A percentile compares a stretch with the other conserved stretches of the same genome.
These are phyloP conservation scores for Scedosporium apiospermum DNA, from an alignment of 2,329 filamentous ascomycete species.

Conservation along the genomic window DNA sequence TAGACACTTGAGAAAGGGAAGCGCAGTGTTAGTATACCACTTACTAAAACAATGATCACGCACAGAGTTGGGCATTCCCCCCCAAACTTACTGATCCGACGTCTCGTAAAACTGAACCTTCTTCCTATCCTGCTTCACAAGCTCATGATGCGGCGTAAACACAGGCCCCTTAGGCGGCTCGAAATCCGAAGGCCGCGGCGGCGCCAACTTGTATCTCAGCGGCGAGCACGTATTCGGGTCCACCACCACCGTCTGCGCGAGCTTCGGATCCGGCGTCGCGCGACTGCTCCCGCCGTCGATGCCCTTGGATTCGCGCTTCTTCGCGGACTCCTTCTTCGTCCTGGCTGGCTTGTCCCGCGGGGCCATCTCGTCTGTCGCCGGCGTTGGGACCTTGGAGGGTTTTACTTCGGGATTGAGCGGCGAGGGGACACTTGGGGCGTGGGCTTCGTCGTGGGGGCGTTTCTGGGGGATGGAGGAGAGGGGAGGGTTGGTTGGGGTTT, in stretches of 20 bases:
- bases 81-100: constrained; percentile 48
- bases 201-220: constrained; percentile 54
- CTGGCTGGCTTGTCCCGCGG: constrained; percentile 28
- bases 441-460: constrained; percentile 57
- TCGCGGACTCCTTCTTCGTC: constrained; percentile 56
- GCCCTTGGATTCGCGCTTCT: constrained; percentile 58
- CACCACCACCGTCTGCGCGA: constrained; percentile 24
- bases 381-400: constrained; percentile 24
- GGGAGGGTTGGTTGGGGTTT: constrained; percentile 13
- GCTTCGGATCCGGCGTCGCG: constrained; percentile 48
- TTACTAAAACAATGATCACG: neutral
- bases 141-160: constrained; percentile 45
- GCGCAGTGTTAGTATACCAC: neutral
- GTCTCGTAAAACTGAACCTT: constrained; percentile 52
- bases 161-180: constrained; percentile 48
- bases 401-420: constrained; percentile 61
- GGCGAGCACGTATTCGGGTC: constrained; percentile 38
- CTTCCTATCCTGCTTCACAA: constrained; percentile 37
- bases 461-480: constrained; percentile 50
- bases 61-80: neutral
- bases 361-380: constrained; percentile 32
- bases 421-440: constrained; percentile 62
- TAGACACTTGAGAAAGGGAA: constrained; percentile 34
- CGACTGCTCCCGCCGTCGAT: constrained; percentile 39
- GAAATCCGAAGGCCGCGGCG: constrained; percentile 53